Evolutionary conservation across 108 stramenopile species (phyloP), one percentile per base, ranked within the genome.

Genomic region (Cyclotella sp.): DNA sequence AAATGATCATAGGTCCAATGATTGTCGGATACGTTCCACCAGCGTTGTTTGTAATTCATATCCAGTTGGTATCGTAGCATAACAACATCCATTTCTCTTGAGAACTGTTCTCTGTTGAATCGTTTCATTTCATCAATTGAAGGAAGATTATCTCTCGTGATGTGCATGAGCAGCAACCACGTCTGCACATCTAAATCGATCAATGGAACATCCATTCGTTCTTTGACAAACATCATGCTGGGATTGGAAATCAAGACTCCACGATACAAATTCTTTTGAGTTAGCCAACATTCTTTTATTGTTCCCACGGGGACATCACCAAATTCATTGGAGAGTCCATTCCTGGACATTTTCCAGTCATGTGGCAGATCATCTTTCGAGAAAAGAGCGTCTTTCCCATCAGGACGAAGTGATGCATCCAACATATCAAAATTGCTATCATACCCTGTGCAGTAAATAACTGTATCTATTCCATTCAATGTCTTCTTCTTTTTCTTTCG

Each of bases 391-490:
- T 41, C 34, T 21, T 64, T 9, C 21, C 10, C 43, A 3, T 47
- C 24, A 19, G 39, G 41, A 19, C 66, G 59, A 29, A 84, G 68
- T 14, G 62, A 28, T 18, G 51, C 34, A 28, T 89, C 89, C 16
- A 89, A 65, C 79, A 85, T 83, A n/a, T 52, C 66, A 9, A 76
- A 46, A 43, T 82, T 72, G 14, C 42, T 49, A 0, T 52, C 12
- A 63, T 90, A 90, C 18, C 89, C 89, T 0, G 89, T 90, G 44
- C 89, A 90, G 55, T 70, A 84, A 18, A 90, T 79, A 34, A 90
- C 57, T 3, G 78, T 79, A 57, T 82, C 77, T 64, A 90, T 78
- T 29, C 85, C 68, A 8, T 53, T 21, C 34, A 89, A 54, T 34
- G 58, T 55, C 26, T 70, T 61, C 29, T 44, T 21, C 42, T 73